A percentile compares a stretch with the other conserved stretches of the same genome.
phyloP scores from a whole-genome alignment of 2,329 filamentous ascomycete species.

The Pseudocercospora macadamiae region DNA sequence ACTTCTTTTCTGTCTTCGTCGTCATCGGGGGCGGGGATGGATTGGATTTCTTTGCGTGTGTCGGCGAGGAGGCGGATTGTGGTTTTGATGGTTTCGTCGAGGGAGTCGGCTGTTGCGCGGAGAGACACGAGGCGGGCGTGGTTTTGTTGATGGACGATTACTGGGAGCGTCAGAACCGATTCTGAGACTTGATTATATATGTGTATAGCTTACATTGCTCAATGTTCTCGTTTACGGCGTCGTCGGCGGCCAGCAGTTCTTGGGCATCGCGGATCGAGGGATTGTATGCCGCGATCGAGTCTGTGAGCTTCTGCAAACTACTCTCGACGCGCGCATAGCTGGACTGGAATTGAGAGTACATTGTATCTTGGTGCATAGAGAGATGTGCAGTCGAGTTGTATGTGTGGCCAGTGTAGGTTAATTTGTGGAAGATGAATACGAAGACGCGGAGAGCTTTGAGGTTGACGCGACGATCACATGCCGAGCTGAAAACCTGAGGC shows the following conservation, averaged over 20 bases:
- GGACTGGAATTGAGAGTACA: constrained; percentile 47
- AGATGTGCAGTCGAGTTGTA: too few species aligned
- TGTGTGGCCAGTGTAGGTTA: not conserved
- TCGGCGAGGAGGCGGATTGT: constrained; percentile 70
- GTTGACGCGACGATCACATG: constrained; percentile 4
- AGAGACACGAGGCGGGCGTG: constrained; percentile 68
- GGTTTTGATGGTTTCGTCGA: constrained; percentile 73
- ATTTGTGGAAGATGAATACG: not conserved
- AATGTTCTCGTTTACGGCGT: constrained; percentile 67
- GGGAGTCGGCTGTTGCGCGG: constrained; percentile 64
- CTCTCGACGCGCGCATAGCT: constrained; percentile 52
- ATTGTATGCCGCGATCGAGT: constrained; percentile 81
- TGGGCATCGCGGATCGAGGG: constrained; percentile 68
- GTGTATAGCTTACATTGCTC: constrained; percentile 57
- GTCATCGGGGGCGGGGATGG: constrained; percentile 60
- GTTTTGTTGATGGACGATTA: constrained; percentile 76
- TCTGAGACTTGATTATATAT: not conserved
- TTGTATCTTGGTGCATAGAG: constrained; percentile 30
- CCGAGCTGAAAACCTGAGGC: not conserved
- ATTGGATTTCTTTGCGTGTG: constrained; percentile 72
- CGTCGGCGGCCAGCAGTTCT: constrained; percentile 72
- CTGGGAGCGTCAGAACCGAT: constrained; percentile 33
- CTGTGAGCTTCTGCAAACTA: constrained; percentile 67
- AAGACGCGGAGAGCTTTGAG: constrained; percentile 4
- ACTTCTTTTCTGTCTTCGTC: constrained; percentile 52